Evolutionary conservation across 139 green algal species (phyloP), one percentile per base, ranked within the genome.

Genomic region (Chlorella ohadii): DNA sequence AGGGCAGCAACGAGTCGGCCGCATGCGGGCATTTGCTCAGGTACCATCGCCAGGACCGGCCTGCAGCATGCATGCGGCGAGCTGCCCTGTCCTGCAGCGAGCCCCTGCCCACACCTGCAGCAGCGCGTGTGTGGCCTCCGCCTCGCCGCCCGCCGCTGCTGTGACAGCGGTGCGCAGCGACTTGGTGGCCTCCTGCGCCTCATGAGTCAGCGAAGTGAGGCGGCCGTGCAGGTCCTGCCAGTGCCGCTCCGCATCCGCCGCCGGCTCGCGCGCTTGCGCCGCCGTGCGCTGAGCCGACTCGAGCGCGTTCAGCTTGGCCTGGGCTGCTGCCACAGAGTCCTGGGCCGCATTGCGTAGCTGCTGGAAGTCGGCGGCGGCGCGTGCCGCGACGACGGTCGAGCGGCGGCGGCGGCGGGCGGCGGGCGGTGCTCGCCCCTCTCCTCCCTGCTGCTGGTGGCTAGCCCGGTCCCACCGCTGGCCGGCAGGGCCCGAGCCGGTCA

Each of bases 251-350:
- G 84, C 84, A 17, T 88, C 84, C 3, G 33, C 72, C 1, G 78
- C 78, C 25, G 85, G 79, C 56, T 65, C 51, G 3, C 55, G 47
- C 12, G 79, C 67, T 20, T 78, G 51, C 38, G 44, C 51, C 2
- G 77, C 76, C 20, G 57, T 51, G 27, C 13, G 56, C 55, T 85
- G 61, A 27, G 84, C 84, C 15, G 59, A 3, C 56, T 88, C 84
- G 38, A 88, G 66, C n/a, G 57, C 33, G 33, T 67, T 79, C 12
- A 88, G 84, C 51, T 86, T 82, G 56, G 76, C 31, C 36, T 82
- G 76, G 1, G 76, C 76, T 3, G 27, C n/a, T 13, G 76, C 27
- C 34, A 82, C 76, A 0, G 76, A 39, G 23, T 82, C 76, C 1
- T 16, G 19, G 4, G 77, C 78, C 22, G 36, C 38, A 1, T 28